Conservation (phyloP, 495 filamentous ascomycete genomes). For the Penicillium silybi region DNA sequence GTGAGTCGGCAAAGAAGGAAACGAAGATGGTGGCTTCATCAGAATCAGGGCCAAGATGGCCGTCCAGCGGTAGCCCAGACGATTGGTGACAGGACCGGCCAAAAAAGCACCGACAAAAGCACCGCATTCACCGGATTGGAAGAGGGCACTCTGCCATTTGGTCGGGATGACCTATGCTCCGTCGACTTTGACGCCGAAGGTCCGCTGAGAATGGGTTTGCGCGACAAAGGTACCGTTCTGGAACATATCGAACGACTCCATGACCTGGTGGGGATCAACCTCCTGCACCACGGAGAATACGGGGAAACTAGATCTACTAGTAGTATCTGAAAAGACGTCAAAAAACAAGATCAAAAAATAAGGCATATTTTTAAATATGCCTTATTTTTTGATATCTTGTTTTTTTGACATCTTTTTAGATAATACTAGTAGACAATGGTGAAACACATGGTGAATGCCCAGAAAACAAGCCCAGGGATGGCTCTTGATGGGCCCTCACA, state of each 20-base stretch:
- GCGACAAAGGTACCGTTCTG: constrained; percentile 39
- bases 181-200: constrained; percentile 22
- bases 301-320: too few species aligned
- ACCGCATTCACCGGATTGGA: constrained; percentile 41
- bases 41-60: constrained; percentile 57
- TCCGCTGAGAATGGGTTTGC: constrained; percentile 14
- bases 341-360: too few species aligned
- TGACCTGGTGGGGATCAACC: too few species aligned
- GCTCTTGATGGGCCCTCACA: constrained; percentile 29
- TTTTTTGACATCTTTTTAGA: constrained; percentile 18
- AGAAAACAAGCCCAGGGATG: constrained; percentile 48
- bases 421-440: constrained; percentile 34
- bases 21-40: constrained; percentile 62
- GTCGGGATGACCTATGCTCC: constrained; percentile 21
- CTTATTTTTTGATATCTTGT: too few species aligned
- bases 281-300: too few species aligned
- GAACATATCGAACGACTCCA: constrained; percentile 43
- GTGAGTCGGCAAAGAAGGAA: constrained; percentile 64
- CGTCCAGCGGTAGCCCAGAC: constrained; percentile 62
- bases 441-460: constrained; percentile 42
- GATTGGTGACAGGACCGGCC: constrained; percentile 63
- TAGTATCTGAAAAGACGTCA: constrained; percentile 19
- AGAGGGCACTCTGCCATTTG: constrained; percentile 36
- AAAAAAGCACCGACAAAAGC: constrained; percentile 65
- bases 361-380: too few species aligned